A percentile compares a stretch with the other conserved stretches of the same genome.
Conservation (phyloP, 805 yeast genomes). For the Pichia insulana region DNA sequence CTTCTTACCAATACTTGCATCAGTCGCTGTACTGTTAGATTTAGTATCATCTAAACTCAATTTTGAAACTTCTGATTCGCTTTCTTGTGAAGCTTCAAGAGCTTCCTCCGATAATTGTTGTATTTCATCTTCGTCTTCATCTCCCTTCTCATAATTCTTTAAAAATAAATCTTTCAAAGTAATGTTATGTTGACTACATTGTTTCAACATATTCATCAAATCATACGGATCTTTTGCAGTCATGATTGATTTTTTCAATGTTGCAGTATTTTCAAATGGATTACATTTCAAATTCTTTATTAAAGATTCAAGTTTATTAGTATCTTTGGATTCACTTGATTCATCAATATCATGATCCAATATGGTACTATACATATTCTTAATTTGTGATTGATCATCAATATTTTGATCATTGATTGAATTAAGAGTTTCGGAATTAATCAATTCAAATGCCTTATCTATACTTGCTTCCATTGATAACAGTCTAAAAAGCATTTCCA, state of each 20-base stretch:
- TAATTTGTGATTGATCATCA: neutral
- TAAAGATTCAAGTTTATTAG: neutral
- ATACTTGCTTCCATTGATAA: slow-evolving; percentile 64
- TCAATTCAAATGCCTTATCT: slow-evolving; percentile 40
- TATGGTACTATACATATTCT: neutral
- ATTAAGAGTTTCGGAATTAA: slow-evolving; percentile 12
- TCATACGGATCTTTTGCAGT: slow-evolving; percentile 14
- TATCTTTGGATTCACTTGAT: too few species aligned
- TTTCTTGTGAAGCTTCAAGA: too few species aligned
- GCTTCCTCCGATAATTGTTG: too few species aligned
- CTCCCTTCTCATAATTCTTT: slow-evolving; percentile 1
- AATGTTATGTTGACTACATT: slow-evolving; percentile 7
- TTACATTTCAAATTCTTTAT: slow-evolving; percentile 5
- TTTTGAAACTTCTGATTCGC: neutral
- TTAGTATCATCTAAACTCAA: too few species aligned
- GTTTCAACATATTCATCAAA: slow-evolving; percentile 11
- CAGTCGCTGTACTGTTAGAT: too few species aligned
- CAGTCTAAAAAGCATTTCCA: slow-evolving; percentile 64
- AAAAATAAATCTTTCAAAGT: slow-evolving; percentile 11
- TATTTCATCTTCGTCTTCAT: neutral
- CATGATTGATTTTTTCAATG: slow-evolving; percentile 6
- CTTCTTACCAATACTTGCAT: too few species aligned
- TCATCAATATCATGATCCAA: slow-evolving; percentile 1
- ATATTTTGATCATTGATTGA: neutral
- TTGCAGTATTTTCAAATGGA: slow-evolving; percentile 3